phyloP scores from a whole-genome alignment of 139 green algal genomes.

The Astrephomene gubernaculifera region DNA sequence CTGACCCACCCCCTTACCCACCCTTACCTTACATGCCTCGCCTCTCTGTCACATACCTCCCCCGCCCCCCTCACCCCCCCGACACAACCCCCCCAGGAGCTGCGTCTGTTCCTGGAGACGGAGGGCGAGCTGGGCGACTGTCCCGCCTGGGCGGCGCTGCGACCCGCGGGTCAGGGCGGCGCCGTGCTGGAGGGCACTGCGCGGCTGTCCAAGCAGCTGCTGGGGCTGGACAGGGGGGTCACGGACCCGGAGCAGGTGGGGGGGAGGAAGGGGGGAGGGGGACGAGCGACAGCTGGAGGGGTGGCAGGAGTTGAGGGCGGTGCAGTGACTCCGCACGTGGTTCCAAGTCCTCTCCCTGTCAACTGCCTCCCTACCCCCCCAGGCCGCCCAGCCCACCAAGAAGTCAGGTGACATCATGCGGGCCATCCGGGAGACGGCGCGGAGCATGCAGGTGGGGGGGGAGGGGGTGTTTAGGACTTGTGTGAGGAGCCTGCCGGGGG shows the following conservation, averaged over 20 bases:
- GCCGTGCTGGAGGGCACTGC: constrained; percentile 78
- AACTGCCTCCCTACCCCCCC: not conserved
- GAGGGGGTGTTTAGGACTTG: not conserved
- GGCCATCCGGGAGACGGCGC: constrained; percentile 63
- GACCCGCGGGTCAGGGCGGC: constrained; percentile 56
- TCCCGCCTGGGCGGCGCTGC: constrained; percentile 74
- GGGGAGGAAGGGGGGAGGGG: not conserved
- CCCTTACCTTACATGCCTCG: too few species aligned
- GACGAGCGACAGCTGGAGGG: not conserved
- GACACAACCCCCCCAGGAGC: constrained; percentile 62
- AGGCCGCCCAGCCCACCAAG: constrained; percentile 57
- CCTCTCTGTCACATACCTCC: not conserved
- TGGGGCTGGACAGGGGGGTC: constrained; percentile 70
- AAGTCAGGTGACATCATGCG: constrained; percentile 57
- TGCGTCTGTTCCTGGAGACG: constrained; percentile 85
- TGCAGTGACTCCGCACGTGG: too few species aligned
- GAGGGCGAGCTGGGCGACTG: constrained; percentile 74
- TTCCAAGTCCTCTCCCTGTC: too few species aligned
- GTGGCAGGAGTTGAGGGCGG: too few species aligned
- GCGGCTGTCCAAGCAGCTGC: constrained; percentile 79
- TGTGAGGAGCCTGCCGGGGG: not conserved
- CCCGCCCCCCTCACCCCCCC: not conserved
- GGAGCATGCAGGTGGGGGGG: constrained; percentile 41
- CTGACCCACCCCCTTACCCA: too few species aligned
- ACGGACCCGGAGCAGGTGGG: constrained; percentile 73